Evolutionary conservation across 768 basidiomycete species (phyloP), one percentile per base, ranked within the genome.

Genomic region (Tubosaeta sp.): DNA sequence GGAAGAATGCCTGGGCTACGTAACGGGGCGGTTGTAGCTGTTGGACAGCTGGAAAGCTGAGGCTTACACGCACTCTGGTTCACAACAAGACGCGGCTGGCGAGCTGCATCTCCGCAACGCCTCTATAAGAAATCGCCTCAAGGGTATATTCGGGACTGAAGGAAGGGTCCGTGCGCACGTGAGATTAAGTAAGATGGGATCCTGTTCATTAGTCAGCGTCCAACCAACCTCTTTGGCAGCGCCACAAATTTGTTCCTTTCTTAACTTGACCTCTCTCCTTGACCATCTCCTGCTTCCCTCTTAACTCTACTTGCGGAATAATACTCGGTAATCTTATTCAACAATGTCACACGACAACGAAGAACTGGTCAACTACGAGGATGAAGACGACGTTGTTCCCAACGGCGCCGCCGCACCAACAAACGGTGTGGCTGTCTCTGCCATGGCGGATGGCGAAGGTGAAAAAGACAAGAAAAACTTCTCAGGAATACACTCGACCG

Each of bases 401-500:
- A 84, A 78, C 53, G 81, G 82, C 53, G 73, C 74, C 41, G 68
- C 76, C 29, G 74, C 72, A 34, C 64, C 80, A 32, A 71, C 73
- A 27, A 68, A 78, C 29, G 80, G 79, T 52, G 81, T 78, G 48
- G 76, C 77, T 54, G 71, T 72, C 37, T 68, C 74, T 52, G 67
- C 74, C 41, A 71, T 75, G 35, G 71, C 73, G 42, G 78, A 75
- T 52, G 77, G 79, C 22, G 79, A 72, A 42, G 83, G 74, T 54
- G 84, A 81, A 57, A 91, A 89, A 72, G 89, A 91, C 63, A 92
- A 93, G 80, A 95, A 95, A 83, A 97, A 95, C 71, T 97, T 95
- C 67, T 95, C 97, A 55, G 97, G 97, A 29, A 97, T 99, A 65
- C 97, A 99, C 78, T 95, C 95, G n/a, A 99, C 97, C 57, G 97